phyloP scores from a whole-genome alignment of 2,329 filamentous ascomycete species.

The Colletotrichum musicola region DNA sequence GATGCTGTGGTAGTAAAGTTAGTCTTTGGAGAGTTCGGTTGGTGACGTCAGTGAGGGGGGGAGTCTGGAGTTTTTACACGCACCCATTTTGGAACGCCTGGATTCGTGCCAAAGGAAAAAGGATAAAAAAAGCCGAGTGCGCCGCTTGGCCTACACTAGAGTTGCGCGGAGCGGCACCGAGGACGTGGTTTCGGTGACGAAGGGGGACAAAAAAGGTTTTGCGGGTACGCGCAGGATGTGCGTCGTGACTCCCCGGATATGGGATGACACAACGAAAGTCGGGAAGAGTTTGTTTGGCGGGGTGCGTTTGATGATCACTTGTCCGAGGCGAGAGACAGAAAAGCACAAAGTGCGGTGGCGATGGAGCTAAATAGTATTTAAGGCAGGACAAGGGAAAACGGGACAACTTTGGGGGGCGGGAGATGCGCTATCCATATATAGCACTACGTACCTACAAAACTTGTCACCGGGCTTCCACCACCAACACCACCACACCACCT shows the following conservation, averaged over 20 bases:
- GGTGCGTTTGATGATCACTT: constrained; percentile 12
- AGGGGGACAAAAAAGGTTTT: background rate
- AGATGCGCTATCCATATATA: constrained; percentile 31
- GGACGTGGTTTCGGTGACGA: too few species aligned
- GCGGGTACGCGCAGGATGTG: constrained; percentile 17
- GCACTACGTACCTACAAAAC: constrained; percentile 12
- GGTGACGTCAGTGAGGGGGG: constrained; percentile 2
- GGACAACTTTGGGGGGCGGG: constrained; percentile 10
- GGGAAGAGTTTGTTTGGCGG: constrained; percentile 14
- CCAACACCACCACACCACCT: constrained; percentile 5
- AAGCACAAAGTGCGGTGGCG: constrained; percentile 14
- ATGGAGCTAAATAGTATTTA: constrained; percentile 15
- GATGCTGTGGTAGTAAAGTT: constrained; percentile 23
- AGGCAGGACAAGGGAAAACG: constrained; percentile 2
- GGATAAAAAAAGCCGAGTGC: constrained; percentile 6
- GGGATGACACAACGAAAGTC: constrained; percentile 1
- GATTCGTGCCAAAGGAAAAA: constrained; percentile 15
- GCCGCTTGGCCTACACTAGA: constrained; percentile 29
- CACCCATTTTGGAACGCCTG: constrained; percentile 38
- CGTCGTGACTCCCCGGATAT: constrained; percentile 4
- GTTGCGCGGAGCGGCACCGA: background rate
- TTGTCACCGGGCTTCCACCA: background rate
- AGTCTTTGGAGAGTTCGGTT: background rate
- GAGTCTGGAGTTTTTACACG: constrained; percentile 13
- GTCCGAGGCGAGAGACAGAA: constrained; percentile 4